Conservation (phyloP, 257 asterid species). For the Plantago major region DNA sequence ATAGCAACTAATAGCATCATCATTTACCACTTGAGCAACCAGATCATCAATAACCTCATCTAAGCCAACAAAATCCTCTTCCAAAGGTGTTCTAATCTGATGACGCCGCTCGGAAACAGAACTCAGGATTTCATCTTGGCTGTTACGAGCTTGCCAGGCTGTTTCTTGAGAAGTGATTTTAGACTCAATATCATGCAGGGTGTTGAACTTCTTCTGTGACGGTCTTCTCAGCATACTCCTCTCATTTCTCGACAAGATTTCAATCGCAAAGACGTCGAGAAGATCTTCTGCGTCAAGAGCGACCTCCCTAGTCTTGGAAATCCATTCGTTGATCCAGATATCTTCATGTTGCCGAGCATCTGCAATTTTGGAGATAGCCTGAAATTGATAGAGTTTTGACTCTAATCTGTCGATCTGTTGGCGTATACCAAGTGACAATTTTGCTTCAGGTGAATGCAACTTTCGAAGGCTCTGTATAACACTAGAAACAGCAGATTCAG, state of each 20-base stretch:
- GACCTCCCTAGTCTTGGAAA: slow-evolving; percentile 17
- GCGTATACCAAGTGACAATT: slow-evolving; percentile 7
- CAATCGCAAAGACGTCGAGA: slow-evolving; percentile 13
- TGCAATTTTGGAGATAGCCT: slow-evolving; percentile 26
- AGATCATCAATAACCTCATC: slow-evolving; percentile 18
- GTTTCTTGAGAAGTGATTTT: background rate
- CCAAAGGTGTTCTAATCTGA: slow-evolving; percentile 1
- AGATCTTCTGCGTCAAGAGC: slow-evolving; percentile 18
- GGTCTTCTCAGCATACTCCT: background rate
- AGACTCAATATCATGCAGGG: slow-evolving; percentile 9
- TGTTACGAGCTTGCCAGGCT: background rate
- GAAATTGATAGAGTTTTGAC: slow-evolving; percentile 19
- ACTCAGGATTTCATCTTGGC: slow-evolving; percentile 2
- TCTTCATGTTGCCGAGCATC: slow-evolving; percentile 31
- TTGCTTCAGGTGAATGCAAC: slow-evolving; percentile 19
- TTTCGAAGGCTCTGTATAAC: slow-evolving; percentile 16
- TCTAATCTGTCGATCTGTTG: slow-evolving; percentile 17
- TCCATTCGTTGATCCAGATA: slow-evolving; percentile 15
- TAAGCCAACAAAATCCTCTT: slow-evolving; percentile 14
- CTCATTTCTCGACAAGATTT: slow-evolving; percentile 11
- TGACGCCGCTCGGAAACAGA: slow-evolving; percentile 10
- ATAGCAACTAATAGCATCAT: background rate
- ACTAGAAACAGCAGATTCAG: slow-evolving; percentile 24
- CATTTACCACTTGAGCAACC: slow-evolving; percentile 3
- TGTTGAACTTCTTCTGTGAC: background rate